Percentiles rank a stretch among this genome's conserved stretches.
phyloP scores from a whole-genome alignment of 441 rosid genomes.

The Corymbia calophylla region DNA sequence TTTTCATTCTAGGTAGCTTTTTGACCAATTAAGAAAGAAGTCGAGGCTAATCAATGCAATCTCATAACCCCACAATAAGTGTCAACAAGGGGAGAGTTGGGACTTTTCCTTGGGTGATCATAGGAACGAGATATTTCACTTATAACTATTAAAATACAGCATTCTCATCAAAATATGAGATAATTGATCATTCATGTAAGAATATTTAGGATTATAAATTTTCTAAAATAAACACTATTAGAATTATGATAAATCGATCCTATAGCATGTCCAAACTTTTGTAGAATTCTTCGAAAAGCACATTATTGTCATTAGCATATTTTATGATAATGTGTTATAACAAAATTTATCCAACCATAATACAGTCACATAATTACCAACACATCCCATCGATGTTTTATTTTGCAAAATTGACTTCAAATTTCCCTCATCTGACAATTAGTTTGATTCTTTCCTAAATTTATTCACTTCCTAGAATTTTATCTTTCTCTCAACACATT shows the following conservation, averaged over 20 bases:
- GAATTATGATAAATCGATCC: neutral
- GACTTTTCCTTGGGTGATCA: neutral
- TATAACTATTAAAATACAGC: neutral
- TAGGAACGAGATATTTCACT: neutral
- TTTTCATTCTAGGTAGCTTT: neutral
- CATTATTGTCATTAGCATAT: neutral
- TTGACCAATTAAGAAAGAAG: neutral
- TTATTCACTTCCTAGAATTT: neutral
- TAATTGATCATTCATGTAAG: accelerated
- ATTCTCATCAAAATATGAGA: neutral
- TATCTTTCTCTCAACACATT: neutral
- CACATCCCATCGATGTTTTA: neutral
- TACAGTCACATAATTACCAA: neutral
- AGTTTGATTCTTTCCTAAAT: neutral
- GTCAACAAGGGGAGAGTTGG: neutral
- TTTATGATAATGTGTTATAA: neutral
- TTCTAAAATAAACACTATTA: neutral
- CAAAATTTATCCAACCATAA: neutral
- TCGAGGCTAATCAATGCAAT: neutral
- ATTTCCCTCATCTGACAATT: neutral
- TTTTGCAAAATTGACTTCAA: neutral
- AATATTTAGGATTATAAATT: accelerated
- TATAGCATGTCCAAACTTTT: neutral
- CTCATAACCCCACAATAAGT: neutral
- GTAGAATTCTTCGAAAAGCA: neutral